These are phyloP conservation scores for Caloboletus firmus DNA, from an alignment of 1,284 basidiomycete species.

Conservation along the genomic window DNA sequence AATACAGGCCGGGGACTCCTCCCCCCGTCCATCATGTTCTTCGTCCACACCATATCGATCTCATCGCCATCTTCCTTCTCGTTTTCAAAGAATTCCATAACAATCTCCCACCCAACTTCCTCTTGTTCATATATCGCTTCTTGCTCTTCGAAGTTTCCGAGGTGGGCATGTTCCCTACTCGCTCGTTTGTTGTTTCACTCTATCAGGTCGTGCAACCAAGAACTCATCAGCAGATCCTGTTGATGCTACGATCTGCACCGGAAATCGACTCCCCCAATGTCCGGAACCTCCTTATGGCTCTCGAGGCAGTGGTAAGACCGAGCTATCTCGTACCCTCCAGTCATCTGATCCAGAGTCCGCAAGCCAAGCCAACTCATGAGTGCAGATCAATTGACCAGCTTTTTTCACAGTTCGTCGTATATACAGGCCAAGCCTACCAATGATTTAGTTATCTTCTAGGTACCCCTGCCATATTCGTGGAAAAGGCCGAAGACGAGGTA, in stretches of 20 bases:
- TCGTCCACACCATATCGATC: constrained; percentile 69
- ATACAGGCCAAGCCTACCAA: not conserved
- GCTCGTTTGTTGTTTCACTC: not conserved
- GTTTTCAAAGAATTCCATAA: constrained; percentile 56
- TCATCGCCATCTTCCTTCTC: constrained; percentile 60
- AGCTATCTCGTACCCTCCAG: not conserved
- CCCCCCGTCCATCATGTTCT: constrained; percentile 62
- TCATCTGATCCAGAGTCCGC: constrained; percentile 17
- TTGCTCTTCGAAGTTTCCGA: constrained; percentile 62
- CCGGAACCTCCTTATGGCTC: constrained; percentile 35
- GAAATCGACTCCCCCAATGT: constrained; percentile 28
- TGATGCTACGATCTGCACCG: constrained; percentile 31
- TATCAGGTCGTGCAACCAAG: constrained; percentile 42
- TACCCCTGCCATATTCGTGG: constrained; percentile 53
- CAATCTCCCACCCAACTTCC: constrained; percentile 54
- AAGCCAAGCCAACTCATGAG: constrained; percentile 51
- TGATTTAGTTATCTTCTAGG: constrained; percentile 34
- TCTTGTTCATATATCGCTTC: constrained; percentile 62
- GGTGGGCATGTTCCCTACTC: constrained; percentile 25
- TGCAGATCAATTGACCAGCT: constrained; percentile 59
- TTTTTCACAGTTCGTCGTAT: constrained; percentile 55
- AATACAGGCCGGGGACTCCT: constrained; percentile 37
- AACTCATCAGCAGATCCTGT: constrained; percentile 40
- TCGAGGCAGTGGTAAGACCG: constrained; percentile 47
- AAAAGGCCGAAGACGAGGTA: constrained; percentile 52